Evolutionary conservation across 2,329 filamentous ascomycete species (phyloP).

Genomic region (Colletotrichum costaricense): DNA sequence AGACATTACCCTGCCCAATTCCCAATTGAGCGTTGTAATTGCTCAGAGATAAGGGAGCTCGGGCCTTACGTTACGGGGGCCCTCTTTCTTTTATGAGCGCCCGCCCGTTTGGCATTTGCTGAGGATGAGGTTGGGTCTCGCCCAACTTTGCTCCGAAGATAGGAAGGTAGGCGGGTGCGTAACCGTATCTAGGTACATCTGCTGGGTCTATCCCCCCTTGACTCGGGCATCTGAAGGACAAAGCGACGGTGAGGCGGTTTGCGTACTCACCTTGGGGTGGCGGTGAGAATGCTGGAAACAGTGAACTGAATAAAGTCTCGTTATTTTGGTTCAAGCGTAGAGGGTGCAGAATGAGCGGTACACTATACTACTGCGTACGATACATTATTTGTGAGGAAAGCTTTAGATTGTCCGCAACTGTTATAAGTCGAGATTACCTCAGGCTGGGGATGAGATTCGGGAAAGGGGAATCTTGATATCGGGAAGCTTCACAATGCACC

Average conservation of each 20-base stretch:
- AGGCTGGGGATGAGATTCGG: too few species aligned
- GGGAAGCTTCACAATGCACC: neutral
- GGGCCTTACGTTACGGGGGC: conserved; percentile 1
- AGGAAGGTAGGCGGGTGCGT: neutral
- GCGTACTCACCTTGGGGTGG: neutral
- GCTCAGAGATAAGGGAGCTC: conserved; percentile 35
- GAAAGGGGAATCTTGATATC: neutral
- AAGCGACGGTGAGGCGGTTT: neutral
- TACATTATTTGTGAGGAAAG: too few species aligned
- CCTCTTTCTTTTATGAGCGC: neutral
- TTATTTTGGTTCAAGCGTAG: neutral
- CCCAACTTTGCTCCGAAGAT: neutral
- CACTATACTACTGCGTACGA: too few species aligned
- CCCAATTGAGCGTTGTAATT: conserved; percentile 33
- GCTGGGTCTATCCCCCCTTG: neutral
- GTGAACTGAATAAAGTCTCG: neutral
- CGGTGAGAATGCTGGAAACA: neutral
- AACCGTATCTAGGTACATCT: neutral
- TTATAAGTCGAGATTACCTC: too few species aligned
- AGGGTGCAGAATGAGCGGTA: neutral
- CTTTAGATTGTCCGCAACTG: too few species aligned
- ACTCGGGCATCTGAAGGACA: neutral
- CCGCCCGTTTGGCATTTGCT: neutral
- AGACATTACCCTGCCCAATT: neutral
- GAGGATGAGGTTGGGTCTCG: neutral